Percentiles rank a stretch among this genome's conserved stretches.
These are phyloP conservation scores for Planoprotostelium fungivorum DNA, from an alignment of 78 protist species.

Conservation along the genomic window DNA sequence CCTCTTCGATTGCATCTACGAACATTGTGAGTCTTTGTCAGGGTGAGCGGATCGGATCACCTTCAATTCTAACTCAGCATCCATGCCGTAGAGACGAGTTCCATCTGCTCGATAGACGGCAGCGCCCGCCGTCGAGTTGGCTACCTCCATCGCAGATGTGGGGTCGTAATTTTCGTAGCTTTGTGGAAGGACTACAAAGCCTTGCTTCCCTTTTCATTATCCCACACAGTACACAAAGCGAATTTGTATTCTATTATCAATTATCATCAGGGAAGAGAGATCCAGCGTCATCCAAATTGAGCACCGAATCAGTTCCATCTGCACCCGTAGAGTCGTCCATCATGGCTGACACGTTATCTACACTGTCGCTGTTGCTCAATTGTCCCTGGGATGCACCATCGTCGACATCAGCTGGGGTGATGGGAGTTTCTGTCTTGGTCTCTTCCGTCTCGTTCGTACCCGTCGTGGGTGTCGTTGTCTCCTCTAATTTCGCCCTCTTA, in stretches of 20 bases:
- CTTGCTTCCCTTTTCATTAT: too few relatives aligned
- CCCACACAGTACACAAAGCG: too few relatives aligned
- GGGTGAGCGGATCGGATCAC: neutral
- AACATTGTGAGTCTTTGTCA: neutral
- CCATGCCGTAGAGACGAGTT: constrained; percentile 37
- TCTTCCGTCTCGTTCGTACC: neutral
- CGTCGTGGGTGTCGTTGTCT: neutral
- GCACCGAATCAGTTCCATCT: too few relatives aligned
- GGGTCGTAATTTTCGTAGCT: too few relatives aligned
- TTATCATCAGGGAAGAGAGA: too few relatives aligned
- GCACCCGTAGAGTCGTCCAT: too few relatives aligned
- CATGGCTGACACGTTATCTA: too few relatives aligned
- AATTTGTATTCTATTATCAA: too few relatives aligned
- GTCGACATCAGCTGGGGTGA: neutral
- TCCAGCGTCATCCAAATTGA: too few relatives aligned
- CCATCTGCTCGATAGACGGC: constrained; percentile 53
- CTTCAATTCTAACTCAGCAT: constrained; percentile 52
- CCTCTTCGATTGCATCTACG: constrained; percentile 17
- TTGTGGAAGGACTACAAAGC: too few relatives aligned
- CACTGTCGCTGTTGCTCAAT: too few relatives aligned
- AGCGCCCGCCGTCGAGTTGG: neutral
- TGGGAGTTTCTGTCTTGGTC: neutral
- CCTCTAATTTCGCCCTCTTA: neutral
- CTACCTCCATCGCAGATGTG: neutral
- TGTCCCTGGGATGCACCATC: too few relatives aligned